phyloP scores from a whole-genome alignment of 352 stramenopile species.

The Pilasporangium apinafurcum region DNA sequence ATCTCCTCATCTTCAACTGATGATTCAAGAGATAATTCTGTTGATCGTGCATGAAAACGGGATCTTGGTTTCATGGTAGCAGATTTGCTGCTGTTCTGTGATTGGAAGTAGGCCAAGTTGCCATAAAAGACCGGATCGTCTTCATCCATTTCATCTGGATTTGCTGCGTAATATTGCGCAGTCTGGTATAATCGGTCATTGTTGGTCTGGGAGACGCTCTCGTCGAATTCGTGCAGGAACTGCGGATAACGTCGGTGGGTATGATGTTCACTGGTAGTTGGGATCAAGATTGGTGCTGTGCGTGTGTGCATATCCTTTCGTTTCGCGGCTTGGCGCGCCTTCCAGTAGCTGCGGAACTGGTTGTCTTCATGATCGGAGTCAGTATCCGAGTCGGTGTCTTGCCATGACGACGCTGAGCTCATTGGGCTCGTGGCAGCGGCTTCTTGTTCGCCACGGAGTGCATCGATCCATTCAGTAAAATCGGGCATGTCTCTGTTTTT shows the following conservation, averaged over 20 bases:
- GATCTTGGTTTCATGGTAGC: slow-evolving; percentile 1
- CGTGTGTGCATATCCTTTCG: slow-evolving; percentile 15
- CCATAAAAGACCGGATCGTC: slow-evolving; percentile 57
- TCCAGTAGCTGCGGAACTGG: background rate
- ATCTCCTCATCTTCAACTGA: slow-evolving; percentile 44
- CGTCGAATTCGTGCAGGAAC: slow-evolving; percentile 10
- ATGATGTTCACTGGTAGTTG: too few species aligned
- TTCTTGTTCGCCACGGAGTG: slow-evolving; percentile 22
- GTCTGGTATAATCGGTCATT: background rate
- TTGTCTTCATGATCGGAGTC: slow-evolving; percentile 14
- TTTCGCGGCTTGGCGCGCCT: background rate
- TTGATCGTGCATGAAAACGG: too few species aligned
- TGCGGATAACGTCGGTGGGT: slow-evolving; percentile 9
- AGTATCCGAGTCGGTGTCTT: slow-evolving; percentile 52
- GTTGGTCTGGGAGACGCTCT: slow-evolving; percentile 4
- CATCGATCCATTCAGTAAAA: slow-evolving; percentile 44
- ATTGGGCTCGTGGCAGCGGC: slow-evolving; percentile 2
- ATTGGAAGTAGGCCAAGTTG: slow-evolving; percentile 65
- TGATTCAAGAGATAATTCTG: background rate
- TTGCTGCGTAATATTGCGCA: too few species aligned
- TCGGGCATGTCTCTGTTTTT: slow-evolving; percentile 19
- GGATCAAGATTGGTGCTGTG: slow-evolving; percentile 57
- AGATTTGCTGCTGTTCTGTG: slow-evolving; percentile 26
- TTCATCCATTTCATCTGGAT: slow-evolving; percentile 21
- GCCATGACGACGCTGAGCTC: slow-evolving; percentile 45